These are phyloP conservation scores for Leishmania turanica DNA, from an alignment of 208 protist genomes.

Conservation along the genomic window DNA sequence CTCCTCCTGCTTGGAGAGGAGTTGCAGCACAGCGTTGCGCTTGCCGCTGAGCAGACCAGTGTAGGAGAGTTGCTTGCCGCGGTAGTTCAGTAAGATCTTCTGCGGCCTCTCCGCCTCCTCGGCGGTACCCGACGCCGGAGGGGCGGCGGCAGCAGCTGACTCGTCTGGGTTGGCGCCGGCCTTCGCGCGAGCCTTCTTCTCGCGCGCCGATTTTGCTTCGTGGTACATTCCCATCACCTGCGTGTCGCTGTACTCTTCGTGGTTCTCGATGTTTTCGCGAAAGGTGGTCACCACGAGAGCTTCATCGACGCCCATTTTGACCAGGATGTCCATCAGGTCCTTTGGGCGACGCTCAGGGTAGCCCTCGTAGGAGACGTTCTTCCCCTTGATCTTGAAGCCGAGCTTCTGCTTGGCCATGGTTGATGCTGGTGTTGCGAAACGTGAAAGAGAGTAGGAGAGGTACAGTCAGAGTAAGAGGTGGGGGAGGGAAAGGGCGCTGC, in stretches of 20 bases:
- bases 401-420: conserved; percentile 76
- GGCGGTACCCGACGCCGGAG: background rate
- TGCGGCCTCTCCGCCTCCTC: conserved; percentile 55
- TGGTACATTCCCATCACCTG: conserved; percentile 54
- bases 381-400: conserved; percentile 63
- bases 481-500: background rate
- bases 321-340: conserved; percentile 83
- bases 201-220: conserved; percentile 43
- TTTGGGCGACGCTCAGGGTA: conserved; percentile 56
- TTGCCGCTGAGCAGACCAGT: conserved; percentile 70
- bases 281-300: conserved; percentile 53
- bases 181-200: conserved; percentile 39
- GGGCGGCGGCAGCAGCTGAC: background rate
- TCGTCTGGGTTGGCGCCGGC: background rate
- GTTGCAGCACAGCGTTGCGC: conserved; percentile 67
- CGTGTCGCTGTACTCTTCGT: conserved; percentile 45
- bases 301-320: conserved; percentile 62
- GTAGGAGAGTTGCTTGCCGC: conserved; percentile 76
- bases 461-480: background rate
- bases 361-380: conserved; percentile 76
- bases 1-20: conserved; percentile 68
- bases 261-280: conserved; percentile 73
- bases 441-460: conserved; percentile 11
- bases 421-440: conserved; percentile 7
- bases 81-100: conserved; percentile 66